These are phyloP conservation scores for Microdochium paspali DNA, from an alignment of 2,329 filamentous ascomycete genomes.

Conservation along the genomic window DNA sequence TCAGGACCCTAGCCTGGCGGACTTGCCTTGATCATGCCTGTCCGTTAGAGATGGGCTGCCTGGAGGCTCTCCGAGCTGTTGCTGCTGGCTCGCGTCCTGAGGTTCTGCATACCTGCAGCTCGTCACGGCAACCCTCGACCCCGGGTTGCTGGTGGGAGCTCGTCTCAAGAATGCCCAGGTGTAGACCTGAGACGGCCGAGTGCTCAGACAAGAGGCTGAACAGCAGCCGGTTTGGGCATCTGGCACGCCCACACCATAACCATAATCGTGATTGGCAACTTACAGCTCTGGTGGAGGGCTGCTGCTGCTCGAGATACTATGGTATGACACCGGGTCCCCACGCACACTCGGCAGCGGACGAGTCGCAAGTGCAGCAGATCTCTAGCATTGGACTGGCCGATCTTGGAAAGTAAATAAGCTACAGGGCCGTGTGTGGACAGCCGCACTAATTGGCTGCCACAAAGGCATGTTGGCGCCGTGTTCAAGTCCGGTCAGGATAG, in stretches of 20 bases:
- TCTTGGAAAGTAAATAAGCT: background rate
- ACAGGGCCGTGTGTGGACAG: background rate
- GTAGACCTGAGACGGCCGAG: too few species aligned
- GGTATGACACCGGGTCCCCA: background rate
- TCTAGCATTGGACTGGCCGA: background rate
- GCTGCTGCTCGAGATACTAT: background rate
- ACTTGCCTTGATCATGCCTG: background rate
- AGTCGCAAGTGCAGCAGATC: background rate
- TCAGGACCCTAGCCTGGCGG: background rate
- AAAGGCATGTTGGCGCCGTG: background rate
- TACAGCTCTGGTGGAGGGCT: too few species aligned
- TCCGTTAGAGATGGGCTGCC: background rate
- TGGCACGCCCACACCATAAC: too few species aligned
- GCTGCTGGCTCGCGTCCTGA: too few species aligned
- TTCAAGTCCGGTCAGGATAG: background rate
- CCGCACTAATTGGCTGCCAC: background rate
- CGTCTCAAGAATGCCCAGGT: too few species aligned
- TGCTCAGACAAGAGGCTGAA: too few species aligned
- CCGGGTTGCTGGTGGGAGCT: too few species aligned
- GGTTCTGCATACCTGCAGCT: too few species aligned
- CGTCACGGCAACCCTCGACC: too few species aligned
- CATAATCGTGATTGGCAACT: too few species aligned
- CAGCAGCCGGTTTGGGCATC: too few species aligned
- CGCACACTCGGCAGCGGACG: background rate
- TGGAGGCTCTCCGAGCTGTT: too few species aligned